Percentiles rank a stretch among this genome's conserved stretches.
phyloP scores from a whole-genome alignment of 306 rosid genomes.

The Dryas octopetala region DNA sequence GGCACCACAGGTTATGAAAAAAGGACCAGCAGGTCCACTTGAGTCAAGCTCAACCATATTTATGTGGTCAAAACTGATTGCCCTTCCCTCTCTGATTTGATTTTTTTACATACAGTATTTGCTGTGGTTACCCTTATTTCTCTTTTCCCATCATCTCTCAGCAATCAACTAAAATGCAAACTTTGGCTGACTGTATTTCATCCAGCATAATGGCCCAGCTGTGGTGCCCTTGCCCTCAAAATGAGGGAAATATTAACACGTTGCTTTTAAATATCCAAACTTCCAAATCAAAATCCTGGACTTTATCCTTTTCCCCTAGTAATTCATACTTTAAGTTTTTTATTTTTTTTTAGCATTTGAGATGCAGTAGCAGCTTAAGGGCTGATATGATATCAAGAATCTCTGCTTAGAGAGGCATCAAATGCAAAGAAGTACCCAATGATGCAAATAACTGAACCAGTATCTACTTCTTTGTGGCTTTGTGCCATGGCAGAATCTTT shows the following conservation, averaged over 20 bases:
- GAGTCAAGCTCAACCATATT: slow-evolving; percentile 6
- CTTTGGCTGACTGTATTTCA: neutral
- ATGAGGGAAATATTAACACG: neutral
- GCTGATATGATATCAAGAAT: neutral
- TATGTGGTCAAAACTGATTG: neutral
- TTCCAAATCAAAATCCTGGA: slow-evolving; percentile 10
- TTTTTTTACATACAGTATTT: slow-evolving; percentile 4
- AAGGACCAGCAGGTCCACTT: slow-evolving; percentile 9
- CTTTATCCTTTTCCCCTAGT: neutral
- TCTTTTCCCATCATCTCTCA: neutral
- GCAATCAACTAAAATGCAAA: neutral
- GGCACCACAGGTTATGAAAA: slow-evolving; percentile 1
- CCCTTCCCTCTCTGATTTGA: slow-evolving; percentile 10
- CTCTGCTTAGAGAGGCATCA: neutral
- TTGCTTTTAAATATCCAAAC: neutral
- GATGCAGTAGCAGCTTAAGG: neutral
- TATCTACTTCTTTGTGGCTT: neutral
- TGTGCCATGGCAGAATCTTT: neutral
- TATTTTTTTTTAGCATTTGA: neutral
- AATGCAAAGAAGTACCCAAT: no score
- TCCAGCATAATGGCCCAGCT: neutral
- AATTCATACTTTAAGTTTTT: neutral
- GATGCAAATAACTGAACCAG: neutral
- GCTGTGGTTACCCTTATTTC: neutral
- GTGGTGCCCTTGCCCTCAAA: slow-evolving; percentile 12